Percentiles rank a stretch among this genome's conserved stretches.
Evolutionary conservation across 2,329 filamentous ascomycete genomes (phyloP).

Genomic region (Aspergillus uvarum): DNA sequence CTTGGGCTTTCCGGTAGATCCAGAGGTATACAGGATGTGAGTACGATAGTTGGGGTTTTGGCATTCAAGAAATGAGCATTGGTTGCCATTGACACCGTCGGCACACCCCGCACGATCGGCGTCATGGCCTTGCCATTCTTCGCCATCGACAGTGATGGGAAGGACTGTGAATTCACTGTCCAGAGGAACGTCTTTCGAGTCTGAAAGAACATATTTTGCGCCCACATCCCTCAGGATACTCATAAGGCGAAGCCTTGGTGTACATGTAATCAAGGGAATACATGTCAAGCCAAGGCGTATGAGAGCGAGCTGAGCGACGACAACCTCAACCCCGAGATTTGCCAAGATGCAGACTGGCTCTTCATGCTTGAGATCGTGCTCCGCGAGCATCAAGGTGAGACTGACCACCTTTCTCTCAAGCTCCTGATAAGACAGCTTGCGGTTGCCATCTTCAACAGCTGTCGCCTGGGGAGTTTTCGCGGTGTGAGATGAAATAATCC

Average conservation of each 20-base stretch:
- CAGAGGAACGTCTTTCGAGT: neutral
- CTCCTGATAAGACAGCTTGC: neutral
- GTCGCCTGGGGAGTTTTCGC: neutral
- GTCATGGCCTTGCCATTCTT: neutral
- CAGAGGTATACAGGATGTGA: conserved; percentile 59
- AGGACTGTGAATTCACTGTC: neutral
- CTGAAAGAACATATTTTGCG: conserved; percentile 4
- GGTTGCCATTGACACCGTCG: neutral
- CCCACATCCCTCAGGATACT: conserved; percentile 5
- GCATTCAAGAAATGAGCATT: neutral
- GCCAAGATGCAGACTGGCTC: conserved; percentile 11
- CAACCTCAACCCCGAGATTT: neutral
- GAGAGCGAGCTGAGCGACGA: conserved; percentile 13
- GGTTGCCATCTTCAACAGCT: neutral
- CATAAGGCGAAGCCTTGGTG: conserved; percentile 3
- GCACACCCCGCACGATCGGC: neutral
- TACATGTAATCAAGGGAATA: conserved; percentile 6
- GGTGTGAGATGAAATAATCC: neutral
- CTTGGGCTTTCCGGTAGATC: conserved; percentile 70
- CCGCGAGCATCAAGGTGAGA: neutral
- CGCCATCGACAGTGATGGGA: neutral
- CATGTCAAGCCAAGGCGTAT: conserved; percentile 10
- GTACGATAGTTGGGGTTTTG: conserved; percentile 8
- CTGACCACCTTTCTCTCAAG: neutral
- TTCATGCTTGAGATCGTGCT: neutral